These are phyloP conservation scores for Globisporangium abappressorium DNA, from an alignment of 352 stramenopile species.

Conservation along the genomic window DNA sequence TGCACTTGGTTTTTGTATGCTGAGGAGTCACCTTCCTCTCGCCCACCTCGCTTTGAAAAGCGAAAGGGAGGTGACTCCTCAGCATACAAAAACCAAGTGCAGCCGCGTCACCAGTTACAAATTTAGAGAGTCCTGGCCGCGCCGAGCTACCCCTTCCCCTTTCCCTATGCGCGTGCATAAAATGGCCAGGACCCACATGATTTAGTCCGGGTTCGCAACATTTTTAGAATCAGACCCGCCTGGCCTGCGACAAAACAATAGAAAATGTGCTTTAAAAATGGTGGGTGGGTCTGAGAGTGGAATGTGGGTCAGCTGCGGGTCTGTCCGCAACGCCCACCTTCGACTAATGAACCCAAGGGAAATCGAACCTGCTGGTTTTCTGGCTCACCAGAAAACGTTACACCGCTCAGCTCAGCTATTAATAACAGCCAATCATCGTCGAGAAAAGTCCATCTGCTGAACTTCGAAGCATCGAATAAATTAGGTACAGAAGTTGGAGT, in stretches of 20 bases:
- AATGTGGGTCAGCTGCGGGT: background rate
- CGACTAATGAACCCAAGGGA: slow-evolving; percentile 1
- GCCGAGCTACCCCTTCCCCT: background rate
- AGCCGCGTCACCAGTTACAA: no score
- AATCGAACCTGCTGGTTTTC: background rate
- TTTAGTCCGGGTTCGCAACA: background rate
- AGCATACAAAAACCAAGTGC: no score
- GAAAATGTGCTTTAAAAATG: background rate
- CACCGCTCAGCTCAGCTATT: background rate
- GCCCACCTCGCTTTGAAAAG: no score
- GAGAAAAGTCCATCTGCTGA: no score
- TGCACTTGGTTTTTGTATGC: no score
- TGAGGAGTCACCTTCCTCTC: no score
- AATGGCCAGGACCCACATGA: background rate
- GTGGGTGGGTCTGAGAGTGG: background rate
- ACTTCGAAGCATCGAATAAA: no score
- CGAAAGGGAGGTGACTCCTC: no score
- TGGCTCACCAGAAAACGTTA: background rate
- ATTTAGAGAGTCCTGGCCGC: no score
- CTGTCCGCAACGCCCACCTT: background rate
- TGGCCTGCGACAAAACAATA: background rate
- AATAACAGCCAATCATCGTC: background rate
- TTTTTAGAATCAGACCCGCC: background rate
- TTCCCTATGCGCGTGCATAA: background rate
- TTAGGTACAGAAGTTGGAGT: no score